Evolutionary conservation across 805 yeast species (phyloP).

Genomic region (Aciculoconidium aculeatum): DNA sequence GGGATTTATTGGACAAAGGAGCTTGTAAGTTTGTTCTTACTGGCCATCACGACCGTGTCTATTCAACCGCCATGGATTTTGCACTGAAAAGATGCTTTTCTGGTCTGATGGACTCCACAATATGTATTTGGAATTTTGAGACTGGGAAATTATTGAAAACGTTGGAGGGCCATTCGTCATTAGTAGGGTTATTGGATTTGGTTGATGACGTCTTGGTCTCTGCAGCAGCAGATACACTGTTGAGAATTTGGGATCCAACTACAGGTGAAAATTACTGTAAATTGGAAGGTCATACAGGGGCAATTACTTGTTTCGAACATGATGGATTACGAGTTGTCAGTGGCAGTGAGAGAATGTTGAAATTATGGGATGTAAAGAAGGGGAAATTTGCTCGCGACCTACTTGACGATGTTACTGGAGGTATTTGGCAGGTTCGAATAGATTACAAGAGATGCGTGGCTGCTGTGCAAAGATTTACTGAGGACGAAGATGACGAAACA

Average conservation of each 20-base stretch:
- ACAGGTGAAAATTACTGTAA: conserved; percentile 60
- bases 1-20: conserved; percentile 73
- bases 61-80: conserved; percentile 80
- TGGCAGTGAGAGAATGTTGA: conserved; percentile 83
- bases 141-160: conserved; percentile 66
- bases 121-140: conserved; percentile 83
- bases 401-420: conserved; percentile 68
- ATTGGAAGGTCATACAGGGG: conserved; percentile 75
- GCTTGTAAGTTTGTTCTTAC: conserved; percentile 65
- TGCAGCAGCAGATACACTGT: conserved; percentile 93
- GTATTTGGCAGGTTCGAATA: conserved; percentile 92
- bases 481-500: conserved; percentile 53
- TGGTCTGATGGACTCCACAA: conserved; percentile 85
- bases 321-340: conserved; percentile 79
- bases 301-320: conserved; percentile 91
- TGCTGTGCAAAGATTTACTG: conserved; percentile 62
- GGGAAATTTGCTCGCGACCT: conserved; percentile 75
- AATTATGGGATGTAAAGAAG: conserved; percentile 77
- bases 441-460: conserved; percentile 82
- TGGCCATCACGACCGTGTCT: conserved; percentile 86
- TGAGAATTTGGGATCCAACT: conserved; percentile 89
- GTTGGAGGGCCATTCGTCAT: conserved; percentile 80
- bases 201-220: conserved; percentile 75
- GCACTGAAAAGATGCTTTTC: conserved; percentile 76
- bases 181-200: conserved; percentile 82